Conservation (phyloP, 345 rosid species). For the Abelmoschus esculentus region DNA sequence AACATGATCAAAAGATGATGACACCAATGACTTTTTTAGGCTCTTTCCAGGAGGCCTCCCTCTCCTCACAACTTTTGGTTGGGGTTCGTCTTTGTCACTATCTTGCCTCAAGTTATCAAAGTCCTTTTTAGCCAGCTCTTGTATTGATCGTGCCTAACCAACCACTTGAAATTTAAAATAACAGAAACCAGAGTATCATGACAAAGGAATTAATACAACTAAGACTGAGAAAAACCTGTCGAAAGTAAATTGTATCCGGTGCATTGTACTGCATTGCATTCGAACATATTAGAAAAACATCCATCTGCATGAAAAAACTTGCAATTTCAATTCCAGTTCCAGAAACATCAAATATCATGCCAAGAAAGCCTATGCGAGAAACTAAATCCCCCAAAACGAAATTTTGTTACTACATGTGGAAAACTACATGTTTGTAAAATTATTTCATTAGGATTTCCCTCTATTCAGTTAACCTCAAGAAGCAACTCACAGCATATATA, state of each 20-base stretch:
- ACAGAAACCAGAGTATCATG: conserved; percentile 4
- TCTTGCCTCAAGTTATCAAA: conserved; percentile 90
- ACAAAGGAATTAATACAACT: not conserved
- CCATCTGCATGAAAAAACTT: conserved; percentile 49
- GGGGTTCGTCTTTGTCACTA: conserved; percentile 77
- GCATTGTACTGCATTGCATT: conserved; percentile 97
- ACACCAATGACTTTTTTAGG: conserved; percentile 55
- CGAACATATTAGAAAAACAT: conserved; percentile 71
- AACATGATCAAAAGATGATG: conserved; percentile 42
- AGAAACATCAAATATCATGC: conserved; percentile 10
- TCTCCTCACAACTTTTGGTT: conserved; percentile 52
- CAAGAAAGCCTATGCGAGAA: conserved; percentile 2
- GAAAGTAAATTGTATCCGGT: conserved; percentile 79
- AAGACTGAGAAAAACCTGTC: conserved; percentile 57
- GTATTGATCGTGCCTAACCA: conserved; percentile 76
- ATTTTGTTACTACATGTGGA: not conserved
- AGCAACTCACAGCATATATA: not conserved
- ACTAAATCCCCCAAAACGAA: not conserved
- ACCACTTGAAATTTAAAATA: conserved; percentile 17
- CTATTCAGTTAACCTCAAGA: not conserved
- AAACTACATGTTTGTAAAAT: not conserved
- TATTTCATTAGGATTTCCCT: not conserved
- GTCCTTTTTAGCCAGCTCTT: conserved; percentile 85
- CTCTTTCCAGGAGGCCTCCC: conserved; percentile 62
- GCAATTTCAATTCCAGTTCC: conserved; percentile 9